A percentile compares a stretch with the other conserved stretches of the same genome.
Conservation (phyloP, 495 filamentous ascomycete species). For the Hyphodiscus hymeniophilus region DNA sequence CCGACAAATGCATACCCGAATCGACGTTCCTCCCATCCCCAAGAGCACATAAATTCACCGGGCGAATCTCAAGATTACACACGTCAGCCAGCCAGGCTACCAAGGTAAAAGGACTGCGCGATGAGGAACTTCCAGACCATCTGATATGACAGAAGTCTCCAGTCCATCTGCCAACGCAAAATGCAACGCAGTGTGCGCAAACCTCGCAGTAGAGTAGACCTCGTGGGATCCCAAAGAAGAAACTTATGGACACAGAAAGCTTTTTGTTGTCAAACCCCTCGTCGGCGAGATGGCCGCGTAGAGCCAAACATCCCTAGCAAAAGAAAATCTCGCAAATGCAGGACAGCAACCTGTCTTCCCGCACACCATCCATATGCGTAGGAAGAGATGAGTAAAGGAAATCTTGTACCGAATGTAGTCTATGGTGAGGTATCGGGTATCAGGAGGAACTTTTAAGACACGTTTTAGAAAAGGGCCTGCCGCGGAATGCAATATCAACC, state of each 20-base stretch:
- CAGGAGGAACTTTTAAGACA: slow-evolving; percentile 33
- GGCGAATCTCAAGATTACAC: slow-evolving; percentile 17
- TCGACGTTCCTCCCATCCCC: slow-evolving; percentile 1
- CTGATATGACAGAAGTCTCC: neutral
- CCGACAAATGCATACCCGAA: slow-evolving; percentile 7
- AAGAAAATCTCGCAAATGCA: slow-evolving; percentile 17
- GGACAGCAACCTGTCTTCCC: slow-evolving; percentile 22
- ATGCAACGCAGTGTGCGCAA: slow-evolving; percentile 17
- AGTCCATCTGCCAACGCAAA: slow-evolving; percentile 11
- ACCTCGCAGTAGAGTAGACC: slow-evolving; percentile 9
- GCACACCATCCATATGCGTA: slow-evolving; percentile 23
- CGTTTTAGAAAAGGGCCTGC: slow-evolving; percentile 31
- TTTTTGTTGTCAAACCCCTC: slow-evolving; percentile 13
- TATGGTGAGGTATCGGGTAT: slow-evolving; percentile 37
- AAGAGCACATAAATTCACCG: slow-evolving; percentile 4
- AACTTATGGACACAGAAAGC: slow-evolving; percentile 22
- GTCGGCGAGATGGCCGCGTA: slow-evolving; percentile 10
- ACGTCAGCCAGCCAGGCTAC: slow-evolving; percentile 21
- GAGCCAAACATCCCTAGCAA: slow-evolving; percentile 19
- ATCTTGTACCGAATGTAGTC: slow-evolving; percentile 23
- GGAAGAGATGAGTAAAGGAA: slow-evolving; percentile 17
- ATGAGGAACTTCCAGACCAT: neutral
- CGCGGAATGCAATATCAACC: slow-evolving; percentile 38
- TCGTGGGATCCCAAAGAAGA: slow-evolving; percentile 3
- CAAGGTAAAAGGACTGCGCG: slow-evolving; percentile 8